Conservation (phyloP, 129 eudicot genomes). For the Flaveria brownii region DNA sequence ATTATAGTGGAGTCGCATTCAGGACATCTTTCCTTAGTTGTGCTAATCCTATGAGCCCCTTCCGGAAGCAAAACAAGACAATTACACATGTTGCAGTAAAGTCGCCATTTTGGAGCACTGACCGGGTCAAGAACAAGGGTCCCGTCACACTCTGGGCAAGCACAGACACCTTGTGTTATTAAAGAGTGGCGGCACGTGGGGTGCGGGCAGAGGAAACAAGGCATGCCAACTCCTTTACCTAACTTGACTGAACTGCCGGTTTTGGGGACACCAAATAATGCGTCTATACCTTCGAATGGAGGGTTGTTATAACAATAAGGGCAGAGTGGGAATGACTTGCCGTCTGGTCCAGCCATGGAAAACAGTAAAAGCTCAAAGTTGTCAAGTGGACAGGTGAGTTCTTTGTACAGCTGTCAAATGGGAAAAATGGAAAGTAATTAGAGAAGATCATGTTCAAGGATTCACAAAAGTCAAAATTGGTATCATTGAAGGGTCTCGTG, state of each 20-base stretch:
- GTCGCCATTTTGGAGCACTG: conserved; percentile 82
- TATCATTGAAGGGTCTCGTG: neutral
- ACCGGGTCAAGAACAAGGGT: conserved; percentile 81
- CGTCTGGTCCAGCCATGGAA: conserved; percentile 89
- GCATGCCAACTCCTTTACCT: conserved; percentile 92
- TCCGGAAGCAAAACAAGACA: conserved; percentile 70
- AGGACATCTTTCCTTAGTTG: conserved; percentile 60
- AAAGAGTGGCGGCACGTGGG: conserved; percentile 81
- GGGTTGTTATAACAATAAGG: conserved; percentile 92
- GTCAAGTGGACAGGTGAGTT: conserved; percentile 86
- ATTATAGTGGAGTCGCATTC: conserved; percentile 71
- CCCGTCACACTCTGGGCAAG: conserved; percentile 87
- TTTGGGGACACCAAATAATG: conserved; percentile 65
- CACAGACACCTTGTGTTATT: conserved; percentile 83
- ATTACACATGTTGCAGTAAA: conserved; percentile 76
- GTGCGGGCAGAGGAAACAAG: conserved; percentile 90
- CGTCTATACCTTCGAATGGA: conserved; percentile 80
- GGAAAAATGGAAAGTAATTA: conserved; percentile 20
- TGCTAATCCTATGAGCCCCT: conserved; percentile 75
- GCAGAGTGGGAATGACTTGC: conserved; percentile 83
- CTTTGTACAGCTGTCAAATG: conserved; percentile 74
- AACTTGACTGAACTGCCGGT: conserved; percentile 46
- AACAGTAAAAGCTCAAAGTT: conserved; percentile 82
- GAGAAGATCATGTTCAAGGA: neutral
- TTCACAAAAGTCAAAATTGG: neutral